A percentile compares a stretch with the other conserved stretches of the same genome.
These are phyloP conservation scores for Apiospora rasikravindrae DNA, from an alignment of 2,329 filamentous ascomycete genomes.

Conservation along the genomic window DNA sequence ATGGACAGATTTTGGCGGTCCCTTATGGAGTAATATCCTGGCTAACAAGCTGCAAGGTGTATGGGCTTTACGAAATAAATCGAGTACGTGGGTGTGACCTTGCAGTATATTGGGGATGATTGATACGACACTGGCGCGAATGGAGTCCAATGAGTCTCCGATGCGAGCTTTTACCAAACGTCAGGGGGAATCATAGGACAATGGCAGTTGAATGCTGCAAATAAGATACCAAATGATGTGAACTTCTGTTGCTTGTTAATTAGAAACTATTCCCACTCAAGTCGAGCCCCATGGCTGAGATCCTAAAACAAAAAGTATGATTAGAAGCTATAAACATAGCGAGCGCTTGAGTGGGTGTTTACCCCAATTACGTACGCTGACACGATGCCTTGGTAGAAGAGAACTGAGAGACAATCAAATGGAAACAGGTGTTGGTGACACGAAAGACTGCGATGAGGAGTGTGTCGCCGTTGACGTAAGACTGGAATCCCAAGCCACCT, in stretches of 20 bases:
- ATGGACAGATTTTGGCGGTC: no score
- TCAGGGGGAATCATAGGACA: no score
- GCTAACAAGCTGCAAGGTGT: no score
- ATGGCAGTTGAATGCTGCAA: no score
- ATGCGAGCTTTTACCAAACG: neutral
- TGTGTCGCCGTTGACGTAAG: neutral
- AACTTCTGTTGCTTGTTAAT: neutral
- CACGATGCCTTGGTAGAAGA: neutral
- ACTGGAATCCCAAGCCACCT: neutral
- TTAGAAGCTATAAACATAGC: no score
- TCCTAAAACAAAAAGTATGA: no score
- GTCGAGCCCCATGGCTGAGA: neutral
- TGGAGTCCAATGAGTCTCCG: neutral
- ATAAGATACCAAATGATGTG: no score
- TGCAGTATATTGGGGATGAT: neutral
- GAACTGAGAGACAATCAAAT: neutral
- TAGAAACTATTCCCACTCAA: neutral
- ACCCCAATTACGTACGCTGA: no score
- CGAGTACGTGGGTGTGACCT: neutral
- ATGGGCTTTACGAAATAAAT: no score
- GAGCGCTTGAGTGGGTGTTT: no score
- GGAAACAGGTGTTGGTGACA: neutral
- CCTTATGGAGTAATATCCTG: no score
- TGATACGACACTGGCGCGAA: no score
- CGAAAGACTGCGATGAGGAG: neutral